Percentiles rank a stretch among this genome's conserved stretches.
Evolutionary conservation across 2,329 filamentous ascomycete species (phyloP).

Genomic region (Cladosporium sp.): DNA sequence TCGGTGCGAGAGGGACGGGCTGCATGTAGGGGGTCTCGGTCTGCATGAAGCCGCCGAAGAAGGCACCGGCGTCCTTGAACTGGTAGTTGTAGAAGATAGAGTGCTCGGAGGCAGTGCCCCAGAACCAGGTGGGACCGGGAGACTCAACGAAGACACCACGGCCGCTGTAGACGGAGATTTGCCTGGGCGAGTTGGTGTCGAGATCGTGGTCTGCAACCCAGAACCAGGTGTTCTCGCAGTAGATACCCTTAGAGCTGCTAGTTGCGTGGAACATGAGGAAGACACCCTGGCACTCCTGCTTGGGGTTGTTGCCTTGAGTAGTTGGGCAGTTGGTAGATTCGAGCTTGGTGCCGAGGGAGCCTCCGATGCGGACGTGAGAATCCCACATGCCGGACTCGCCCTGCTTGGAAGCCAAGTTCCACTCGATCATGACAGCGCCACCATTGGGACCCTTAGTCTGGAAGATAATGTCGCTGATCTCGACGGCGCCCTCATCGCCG

Average conservation of each 20-base stretch:
- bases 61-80: conserved; percentile 52
- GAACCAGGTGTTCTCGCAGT: conserved; percentile 59
- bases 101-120: conserved; percentile 57
- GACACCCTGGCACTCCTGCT: conserved; percentile 63
- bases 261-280: conserved; percentile 54
- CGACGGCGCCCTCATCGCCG: conserved; percentile 76
- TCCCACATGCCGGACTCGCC: conserved; percentile 87
- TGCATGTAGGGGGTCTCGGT: conserved; percentile 57
- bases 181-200: conserved; percentile 44
- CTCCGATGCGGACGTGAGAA: conserved; percentile 91
- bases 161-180: conserved; percentile 49
- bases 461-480: conserved; percentile 86
- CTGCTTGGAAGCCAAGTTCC: conserved; percentile 74
- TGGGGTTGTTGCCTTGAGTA: conserved; percentile 84
- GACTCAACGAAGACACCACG: conserved; percentile 47
- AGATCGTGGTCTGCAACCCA: conserved; percentile 59
- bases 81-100: conserved; percentile 59
- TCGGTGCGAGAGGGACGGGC: conserved; percentile 57
- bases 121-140: conserved; percentile 55
- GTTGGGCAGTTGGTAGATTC: conserved; percentile 63
- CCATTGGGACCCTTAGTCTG: conserved; percentile 80
- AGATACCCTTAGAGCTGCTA: conserved; percentile 67
- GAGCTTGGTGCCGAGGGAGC: conserved; percentile 78
- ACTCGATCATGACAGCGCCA: conserved; percentile 87
- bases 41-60: conserved; percentile 56